Conservation (phyloP, 2,329 filamentous ascomycete species). For the Colletotrichum incanum region DNA sequence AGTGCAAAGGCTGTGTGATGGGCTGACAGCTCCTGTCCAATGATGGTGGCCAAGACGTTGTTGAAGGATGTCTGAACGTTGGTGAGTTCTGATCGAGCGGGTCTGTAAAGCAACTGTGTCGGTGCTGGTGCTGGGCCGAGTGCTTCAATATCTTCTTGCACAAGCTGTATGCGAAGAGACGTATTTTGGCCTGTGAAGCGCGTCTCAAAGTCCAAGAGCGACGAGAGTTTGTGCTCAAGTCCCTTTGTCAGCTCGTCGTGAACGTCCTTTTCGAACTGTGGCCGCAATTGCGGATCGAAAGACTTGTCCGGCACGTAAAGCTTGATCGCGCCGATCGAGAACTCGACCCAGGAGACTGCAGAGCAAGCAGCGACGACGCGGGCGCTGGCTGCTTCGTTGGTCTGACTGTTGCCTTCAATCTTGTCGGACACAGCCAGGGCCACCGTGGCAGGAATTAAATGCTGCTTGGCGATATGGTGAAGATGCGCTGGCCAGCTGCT, state of each 20-base stretch:
- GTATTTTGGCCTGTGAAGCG: constrained; percentile 78
- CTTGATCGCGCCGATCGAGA: constrained; percentile 81
- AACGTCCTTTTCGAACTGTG: constrained; percentile 76
- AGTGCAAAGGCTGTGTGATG: constrained; percentile 55
- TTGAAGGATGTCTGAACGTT: constrained; percentile 87
- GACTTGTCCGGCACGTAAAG: constrained; percentile 89
- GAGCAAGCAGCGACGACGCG: constrained; percentile 24
- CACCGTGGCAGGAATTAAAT: constrained; percentile 63
- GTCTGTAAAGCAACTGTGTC: constrained; percentile 79
- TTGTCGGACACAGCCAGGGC: constrained; percentile 58
- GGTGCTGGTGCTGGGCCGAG: constrained; percentile 78
- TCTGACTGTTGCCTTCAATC: constrained; percentile 45
- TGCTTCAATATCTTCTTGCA: constrained; percentile 73
- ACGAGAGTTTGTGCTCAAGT: constrained; percentile 71
- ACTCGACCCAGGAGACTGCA: constrained; percentile 79
- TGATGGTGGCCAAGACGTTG: constrained; percentile 78
- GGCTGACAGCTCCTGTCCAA: constrained; percentile 62
- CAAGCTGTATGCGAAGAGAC: constrained; percentile 76
- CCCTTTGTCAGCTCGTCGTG: constrained; percentile 68
- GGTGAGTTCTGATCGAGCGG: constrained; percentile 76
- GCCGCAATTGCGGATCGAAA: constrained; percentile 83
- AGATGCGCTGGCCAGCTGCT: constrained; percentile 58
- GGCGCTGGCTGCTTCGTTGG: neutral
- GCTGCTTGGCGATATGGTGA: constrained; percentile 54
- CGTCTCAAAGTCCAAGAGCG: constrained; percentile 76